Conservation (phyloP, 306 rosid species). For the Senna siamea region DNA sequence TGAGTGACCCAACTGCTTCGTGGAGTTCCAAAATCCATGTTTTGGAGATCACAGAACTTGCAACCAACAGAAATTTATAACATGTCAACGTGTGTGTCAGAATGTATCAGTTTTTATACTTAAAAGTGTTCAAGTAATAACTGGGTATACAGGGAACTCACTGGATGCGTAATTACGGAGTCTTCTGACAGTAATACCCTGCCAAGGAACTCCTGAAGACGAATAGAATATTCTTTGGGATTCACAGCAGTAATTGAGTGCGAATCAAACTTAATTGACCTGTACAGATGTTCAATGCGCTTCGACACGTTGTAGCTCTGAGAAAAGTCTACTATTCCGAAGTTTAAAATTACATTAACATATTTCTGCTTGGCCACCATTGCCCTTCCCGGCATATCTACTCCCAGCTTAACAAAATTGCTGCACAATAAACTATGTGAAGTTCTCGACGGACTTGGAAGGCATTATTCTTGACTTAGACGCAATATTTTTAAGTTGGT, state of each 20-base stretch:
- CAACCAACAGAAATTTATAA: neutral
- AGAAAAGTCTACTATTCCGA: slow-evolving; percentile 45
- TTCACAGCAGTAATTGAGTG: slow-evolving; percentile 45
- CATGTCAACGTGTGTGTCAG: too few species aligned
- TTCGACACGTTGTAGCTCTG: slow-evolving; percentile 44
- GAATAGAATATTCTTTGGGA: slow-evolving; percentile 52
- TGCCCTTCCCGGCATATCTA: slow-evolving; percentile 44
- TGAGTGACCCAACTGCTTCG: too few species aligned
- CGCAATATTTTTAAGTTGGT: neutral
- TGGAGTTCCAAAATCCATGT: too few species aligned
- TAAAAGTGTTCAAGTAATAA: neutral
- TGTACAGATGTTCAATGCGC: slow-evolving; percentile 54
- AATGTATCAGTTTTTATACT: neutral
- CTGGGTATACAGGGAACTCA: slow-evolving; percentile 5
- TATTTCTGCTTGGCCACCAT: slow-evolving; percentile 32
- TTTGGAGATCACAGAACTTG: too few species aligned
- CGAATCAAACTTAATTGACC: slow-evolving; percentile 46
- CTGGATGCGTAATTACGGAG: neutral
- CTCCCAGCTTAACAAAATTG: slow-evolving; percentile 38
- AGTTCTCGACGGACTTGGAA: neutral
- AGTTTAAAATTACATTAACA: slow-evolving; percentile 38
- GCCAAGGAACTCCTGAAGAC: slow-evolving; percentile 51
- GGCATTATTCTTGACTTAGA: neutral
- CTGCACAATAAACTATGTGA: neutral
- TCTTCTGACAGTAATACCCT: slow-evolving; percentile 44